Base-by-base conservation (phyloP, 2,329 filamentous ascomycete species). In the Nigrospora osmanthi region DNA sequence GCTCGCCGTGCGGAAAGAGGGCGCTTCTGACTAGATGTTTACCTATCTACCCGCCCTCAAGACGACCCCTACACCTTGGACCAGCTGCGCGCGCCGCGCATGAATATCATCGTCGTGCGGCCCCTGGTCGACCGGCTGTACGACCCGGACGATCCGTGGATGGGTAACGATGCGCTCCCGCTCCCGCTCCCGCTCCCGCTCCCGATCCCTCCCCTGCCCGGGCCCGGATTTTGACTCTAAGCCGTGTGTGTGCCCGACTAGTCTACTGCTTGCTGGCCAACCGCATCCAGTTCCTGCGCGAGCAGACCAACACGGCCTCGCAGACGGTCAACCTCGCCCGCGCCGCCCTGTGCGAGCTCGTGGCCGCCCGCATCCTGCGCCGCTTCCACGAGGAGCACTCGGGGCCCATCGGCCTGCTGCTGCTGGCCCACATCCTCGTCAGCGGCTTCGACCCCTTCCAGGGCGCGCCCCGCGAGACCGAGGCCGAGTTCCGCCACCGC, bases 211-310 rank as follows among this genome's bases (percentile, higher is more conserved):
- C 14, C 10, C 6, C 15, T 11, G 11, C 9, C n/a, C 14, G 10
- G 7, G 5, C 19, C 33, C 23, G 16, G 32, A 28, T 6, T n/a
- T n/a, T 16, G 10, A 15, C 23, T 42, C 32, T 36, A 30, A n/a
- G 17, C 19, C 33, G 7, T 30, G 5, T 36, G 32, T n/a, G n/a
- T n/a, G n/a, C n/a, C n/a, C n/a, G n/a, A n/a, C 40, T 52, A 79
- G 81, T 87, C 0, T 87, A 86, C 58, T 87, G 83, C 58, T 67
- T 88, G 17, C 70, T 88, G 23, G 82, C 85, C 46, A 87, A 88
- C 54, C 73, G 81, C 13, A 75, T 81, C 44, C 80, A 86, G 49
- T 87, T 87, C 56, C 68, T 85, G 31, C 75, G 80, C 37, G 80
- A 86, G 53, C 81, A 85, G 54, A 70, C 76, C 45, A 76, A 80